Evolutionary conservation across 345 rosid genomes (phyloP), one percentile per base, ranked within the genome.

Genomic region (Abelmoschus esculentus): DNA sequence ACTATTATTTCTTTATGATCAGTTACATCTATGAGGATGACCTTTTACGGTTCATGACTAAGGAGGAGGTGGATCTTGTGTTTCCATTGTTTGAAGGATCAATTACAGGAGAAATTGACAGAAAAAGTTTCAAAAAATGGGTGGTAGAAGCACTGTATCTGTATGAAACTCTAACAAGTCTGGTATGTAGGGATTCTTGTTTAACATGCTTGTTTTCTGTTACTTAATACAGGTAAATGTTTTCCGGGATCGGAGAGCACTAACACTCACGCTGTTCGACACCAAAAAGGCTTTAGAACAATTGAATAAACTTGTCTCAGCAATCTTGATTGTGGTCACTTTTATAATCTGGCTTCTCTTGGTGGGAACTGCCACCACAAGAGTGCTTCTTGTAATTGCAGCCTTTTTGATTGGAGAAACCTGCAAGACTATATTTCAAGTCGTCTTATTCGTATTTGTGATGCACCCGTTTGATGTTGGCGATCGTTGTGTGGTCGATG

Each of bases 381-480:
- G 86, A 80, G 76, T 87, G 12, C 84, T 93, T 13, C 79, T 90
- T 3, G 78, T 89, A 18, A 81, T 81, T 34, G 88, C 84, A 14
- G 90, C 85, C 49, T 93, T 93, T 73, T 72, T 93, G 75, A 84
- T 89, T 15, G 89, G 90, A 74, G 84, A 86, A 71, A 87, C 87
- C 32, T 90, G 97, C 92, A 90, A 85, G 84, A 86, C 82, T 36
- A 76, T 88, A 70, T 89, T 92, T 8, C 96, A 90, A 76, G 86
- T 89, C 17, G 77, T 92, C 64, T 70, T 90, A 56, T 88, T 92
- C 70, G 93, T 90, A 18, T 92, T 92, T 52, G 84, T 90, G 70
- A 87, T 92, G 97, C 98, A 93, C 66, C 97, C 98, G 32, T 93
- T 87, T 78, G 98, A 93, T 62, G 98, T 93, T 1, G 97, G 98